Base-by-base conservation (phyloP, 2,329 filamentous ascomycete genomes). In the Monosporascus sp. region DNA sequence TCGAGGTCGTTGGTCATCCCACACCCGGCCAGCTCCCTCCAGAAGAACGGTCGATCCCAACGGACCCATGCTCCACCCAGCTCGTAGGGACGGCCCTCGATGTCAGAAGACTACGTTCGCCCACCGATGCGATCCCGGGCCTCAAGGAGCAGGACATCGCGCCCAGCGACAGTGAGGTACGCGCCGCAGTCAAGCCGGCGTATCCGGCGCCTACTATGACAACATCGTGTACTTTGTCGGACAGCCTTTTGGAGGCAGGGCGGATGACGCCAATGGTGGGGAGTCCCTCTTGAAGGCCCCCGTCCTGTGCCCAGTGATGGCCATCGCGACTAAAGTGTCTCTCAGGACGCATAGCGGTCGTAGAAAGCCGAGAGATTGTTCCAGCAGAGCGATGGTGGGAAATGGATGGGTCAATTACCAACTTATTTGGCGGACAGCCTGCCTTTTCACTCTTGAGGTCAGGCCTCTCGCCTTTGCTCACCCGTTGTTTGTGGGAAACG, bases 51-150 rank as follows among this genome's bases (percentile, higher is more conserved):
- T 48, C 75, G 73, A 2, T 65, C 64, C 74, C 74, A 76, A 50
- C 72, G 72, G 0, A 79, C 68, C 74, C 74, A 79, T 0, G 75
- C 77, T 0, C 77, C 77, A 0, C 76, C 76, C 70, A 79, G 72
- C 49, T 79, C 76, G 48, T 70, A 76, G 0, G 69, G 68, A 15
- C 76, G 73, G 0, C 72, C 74, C 0, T 64, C 67, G 7, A 75
- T 72, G 34, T 75, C 70, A 17, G 72, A 70, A 0, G 71, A 72
- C 71, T 72, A 79, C 2, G 74, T 74, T 0, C 76, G 70, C 1
- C 76, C 75, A 17, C 76, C 76, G 48, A 79, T 74, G 0, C 76
- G 66, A 56, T 80, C 74, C 17, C 76, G 69, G 1, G 69, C 74
- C 61, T 79, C 76, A 0, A 79, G 51, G 2, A 79, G 66, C 2